A percentile compares a stretch with the other conserved stretches of the same genome.
Conservation (phyloP, 75 land plant species). For the Sequoiadendron giganteum region DNA sequence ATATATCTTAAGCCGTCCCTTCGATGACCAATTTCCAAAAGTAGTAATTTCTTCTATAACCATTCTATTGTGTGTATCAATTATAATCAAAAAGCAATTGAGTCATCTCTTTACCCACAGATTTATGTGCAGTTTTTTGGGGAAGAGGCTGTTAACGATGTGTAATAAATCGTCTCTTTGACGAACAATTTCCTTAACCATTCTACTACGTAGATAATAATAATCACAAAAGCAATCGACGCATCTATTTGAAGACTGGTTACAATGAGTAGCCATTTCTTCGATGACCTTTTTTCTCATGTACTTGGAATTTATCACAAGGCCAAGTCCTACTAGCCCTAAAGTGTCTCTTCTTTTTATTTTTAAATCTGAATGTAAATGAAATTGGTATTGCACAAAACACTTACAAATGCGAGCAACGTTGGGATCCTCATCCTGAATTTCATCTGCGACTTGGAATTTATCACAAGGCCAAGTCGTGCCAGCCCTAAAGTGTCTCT, state of each 20-base stretch:
- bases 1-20: not conserved
- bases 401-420: conserved; percentile 83
- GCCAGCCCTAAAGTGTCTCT: no score
- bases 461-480: no score
- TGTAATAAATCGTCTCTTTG: no score
- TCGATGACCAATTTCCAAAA: not conserved
- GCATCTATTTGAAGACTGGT: not conserved
- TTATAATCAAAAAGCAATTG: not conserved
- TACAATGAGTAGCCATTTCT: not conserved
- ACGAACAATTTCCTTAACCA: no score
- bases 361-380: not conserved
- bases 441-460: conserved; percentile 93
- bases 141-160: no score
- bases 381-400: conserved; percentile 4
- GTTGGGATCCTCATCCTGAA: conserved; percentile 67
- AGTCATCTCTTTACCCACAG: not conserved
- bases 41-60: not conserved
- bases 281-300: not conserved
- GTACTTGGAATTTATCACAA: no score
- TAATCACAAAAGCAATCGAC: not conserved
- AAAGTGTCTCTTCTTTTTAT: not conserved
- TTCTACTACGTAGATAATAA: not conserved
- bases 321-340: no score
- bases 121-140: no score
- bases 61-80: not conserved